Evolutionary conservation across 768 basidiomycete species (phyloP).

Genomic region (Coprinopsis sp.): DNA sequence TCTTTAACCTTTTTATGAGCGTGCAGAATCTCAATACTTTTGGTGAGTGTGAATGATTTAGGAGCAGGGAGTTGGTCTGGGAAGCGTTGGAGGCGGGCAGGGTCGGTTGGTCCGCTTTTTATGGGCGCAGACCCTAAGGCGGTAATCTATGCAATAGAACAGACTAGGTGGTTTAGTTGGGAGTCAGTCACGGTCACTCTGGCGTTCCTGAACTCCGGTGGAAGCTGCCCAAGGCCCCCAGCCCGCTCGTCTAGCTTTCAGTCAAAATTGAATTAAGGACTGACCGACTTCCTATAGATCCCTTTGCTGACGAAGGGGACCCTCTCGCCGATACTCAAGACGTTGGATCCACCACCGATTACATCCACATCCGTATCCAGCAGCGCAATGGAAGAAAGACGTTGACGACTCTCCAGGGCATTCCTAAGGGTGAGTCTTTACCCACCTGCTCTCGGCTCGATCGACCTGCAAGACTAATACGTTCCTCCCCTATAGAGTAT

Average conservation of each 20-base stretch:
- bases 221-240: too few relatives aligned
- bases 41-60: slow-evolving; percentile 43
- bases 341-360: slow-evolving; percentile 77
- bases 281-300: slow-evolving; percentile 50
- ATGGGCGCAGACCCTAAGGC: too few relatives aligned
- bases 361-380: slow-evolving; percentile 96
- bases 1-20: slow-evolving; percentile 77
- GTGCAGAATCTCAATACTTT: slow-evolving; percentile 86
- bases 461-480: slow-evolving; percentile 6
- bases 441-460: slow-evolving; percentile 6
- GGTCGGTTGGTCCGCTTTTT: too few relatives aligned
- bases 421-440: slow-evolving; percentile 75
- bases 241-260: too few relatives aligned
- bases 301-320: slow-evolving; percentile 93
- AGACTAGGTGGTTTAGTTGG: too few relatives aligned
- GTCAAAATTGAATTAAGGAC: slow-evolving; percentile 11
- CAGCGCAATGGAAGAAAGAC: slow-evolving; percentile 99
- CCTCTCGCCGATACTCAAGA: slow-evolving; percentile 68
- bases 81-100: too few relatives aligned
- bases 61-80: too few relatives aligned
- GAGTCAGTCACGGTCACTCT: too few relatives aligned
- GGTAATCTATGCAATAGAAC: too few relatives aligned
- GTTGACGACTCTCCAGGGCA: slow-evolving; percentile 92
- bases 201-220: too few relatives aligned
- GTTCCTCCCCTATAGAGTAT: slow-evolving; percentile 57